Evolutionary conservation across 148 eudicot genomes (phyloP), one percentile per base, ranked within the genome.

Genomic region (Vaccinium myrtillus): DNA sequence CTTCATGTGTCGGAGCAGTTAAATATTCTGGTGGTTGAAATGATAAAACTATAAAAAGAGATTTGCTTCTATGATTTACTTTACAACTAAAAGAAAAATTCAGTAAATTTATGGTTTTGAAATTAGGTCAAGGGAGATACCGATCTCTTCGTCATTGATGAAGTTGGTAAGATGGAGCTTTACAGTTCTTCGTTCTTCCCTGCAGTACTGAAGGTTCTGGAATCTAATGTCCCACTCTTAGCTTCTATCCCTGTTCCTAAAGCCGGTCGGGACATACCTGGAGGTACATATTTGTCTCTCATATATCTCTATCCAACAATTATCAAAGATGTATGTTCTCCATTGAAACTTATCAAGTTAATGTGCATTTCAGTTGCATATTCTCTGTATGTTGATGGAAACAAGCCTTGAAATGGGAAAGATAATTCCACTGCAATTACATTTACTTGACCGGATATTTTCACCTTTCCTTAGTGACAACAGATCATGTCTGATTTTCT

Each of bases 91-190:
- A 18, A 70, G 0, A 1, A 36, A 6, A 16, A 1, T 18, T 49
- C 32, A 51, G 43, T n/a, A 54, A 54, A 67, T 43, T 11, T 27
- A 19, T 54, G 12, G 12, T 77, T 71, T 54, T 83, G 8, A 77
- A 84, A 51, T 88, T 92, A 96, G 99, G 90, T 94, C 70, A 91
- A 91, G 86, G 98, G 91, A 87, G 98, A 91, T 87, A 92, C 95
- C 12, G 94, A 96, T 86, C 88, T 96, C 80, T 92, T 94, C 79
- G 67, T 96, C 76, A 93, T 96, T 51, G 99, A 96, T 87, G 99
- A 96, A 89, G 91, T 96, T 87, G 98, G 99, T 51, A 94, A 94
- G 84, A 96, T 96, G 99, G 99, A 96, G 92, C 86, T 96, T 75
- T 94, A 80, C 89, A 93, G 99, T 81, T 87, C 99, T 58, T 91